Percentiles rank a stretch among this genome's conserved stretches.
Conservation (phyloP, 495 filamentous ascomycete species). For the Elasticomyces elasticus region DNA sequence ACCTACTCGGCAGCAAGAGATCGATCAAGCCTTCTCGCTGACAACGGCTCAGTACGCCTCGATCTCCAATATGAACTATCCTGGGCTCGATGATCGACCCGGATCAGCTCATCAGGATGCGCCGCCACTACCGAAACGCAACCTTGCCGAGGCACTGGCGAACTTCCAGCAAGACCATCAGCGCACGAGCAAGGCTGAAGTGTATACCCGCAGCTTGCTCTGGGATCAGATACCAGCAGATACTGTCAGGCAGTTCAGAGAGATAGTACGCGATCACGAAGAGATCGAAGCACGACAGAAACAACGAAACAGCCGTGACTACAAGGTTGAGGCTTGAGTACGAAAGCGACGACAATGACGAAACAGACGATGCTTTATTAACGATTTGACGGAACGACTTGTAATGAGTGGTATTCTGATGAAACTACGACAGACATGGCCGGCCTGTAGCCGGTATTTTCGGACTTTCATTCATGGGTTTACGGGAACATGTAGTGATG, state of each 20-base stretch:
- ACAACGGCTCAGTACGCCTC: constrained; percentile 83
- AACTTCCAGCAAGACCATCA: constrained; percentile 50
- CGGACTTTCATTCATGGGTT: background rate
- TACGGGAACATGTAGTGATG: constrained; percentile 17
- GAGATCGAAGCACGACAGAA: constrained; percentile 15
- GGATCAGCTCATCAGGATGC: constrained; percentile 3
- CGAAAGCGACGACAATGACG: background rate
- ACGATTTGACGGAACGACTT: too few species aligned
- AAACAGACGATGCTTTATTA: background rate
- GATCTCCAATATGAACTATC: constrained; percentile 60
- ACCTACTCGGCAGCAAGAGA: constrained; percentile 75
- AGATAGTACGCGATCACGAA: constrained; percentile 53
- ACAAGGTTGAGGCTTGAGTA: constrained; percentile 6
- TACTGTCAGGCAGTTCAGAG: constrained; percentile 83
- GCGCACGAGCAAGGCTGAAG: constrained; percentile 61
- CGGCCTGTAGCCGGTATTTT: too few species aligned
- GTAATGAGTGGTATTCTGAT: constrained; percentile 1
- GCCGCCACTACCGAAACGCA: constrained; percentile 37
- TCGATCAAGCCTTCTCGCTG: constrained; percentile 79
- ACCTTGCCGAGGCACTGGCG: constrained; percentile 74
- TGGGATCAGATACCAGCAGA: constrained; percentile 91
- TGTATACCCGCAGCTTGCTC: constrained; percentile 85
- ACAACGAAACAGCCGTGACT: too few species aligned
- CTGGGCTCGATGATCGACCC: constrained; percentile 16
- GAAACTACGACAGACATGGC: constrained; percentile 4